A percentile compares a stretch with the other conserved stretches of the same genome.
These are phyloP conservation scores for Chrysoporthe austroafricana DNA, from an alignment of 2,329 filamentous ascomycete species.

Conservation along the genomic window DNA sequence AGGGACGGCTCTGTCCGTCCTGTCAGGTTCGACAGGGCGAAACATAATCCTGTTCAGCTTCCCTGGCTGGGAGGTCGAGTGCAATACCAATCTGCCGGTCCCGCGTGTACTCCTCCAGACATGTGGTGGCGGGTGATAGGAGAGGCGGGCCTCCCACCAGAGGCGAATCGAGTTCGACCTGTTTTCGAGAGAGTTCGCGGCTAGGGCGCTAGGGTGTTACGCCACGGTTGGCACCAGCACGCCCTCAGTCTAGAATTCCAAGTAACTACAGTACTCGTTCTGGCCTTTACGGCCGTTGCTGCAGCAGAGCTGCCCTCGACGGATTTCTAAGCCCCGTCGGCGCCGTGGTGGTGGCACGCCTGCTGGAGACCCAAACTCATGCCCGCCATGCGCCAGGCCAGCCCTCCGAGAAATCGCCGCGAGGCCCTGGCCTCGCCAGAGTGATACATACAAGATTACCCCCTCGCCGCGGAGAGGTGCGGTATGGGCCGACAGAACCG, in stretches of 20 bases:
- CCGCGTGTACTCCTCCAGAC: neutral
- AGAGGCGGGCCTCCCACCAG: neutral
- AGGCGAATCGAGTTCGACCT: neutral
- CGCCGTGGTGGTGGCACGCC: too few relatives aligned
- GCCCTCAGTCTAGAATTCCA: neutral
- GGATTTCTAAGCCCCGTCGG: neutral
- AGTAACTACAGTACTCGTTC: neutral
- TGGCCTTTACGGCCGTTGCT: neutral
- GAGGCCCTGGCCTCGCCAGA: neutral
- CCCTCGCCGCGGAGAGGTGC: neutral
- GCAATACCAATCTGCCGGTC: too few relatives aligned
- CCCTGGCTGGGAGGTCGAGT: too few relatives aligned
- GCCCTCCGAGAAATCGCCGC: neutral
- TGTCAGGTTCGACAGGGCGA: too few relatives aligned
- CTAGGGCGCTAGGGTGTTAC: constrained; percentile 3
- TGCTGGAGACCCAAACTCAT: too few relatives aligned
- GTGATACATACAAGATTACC: neutral
- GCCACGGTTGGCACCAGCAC: neutral
- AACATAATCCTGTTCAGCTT: too few relatives aligned
- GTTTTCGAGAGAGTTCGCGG: neutral
- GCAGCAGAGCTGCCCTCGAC: neutral
- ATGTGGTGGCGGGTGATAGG: constrained; percentile 6
- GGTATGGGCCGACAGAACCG: neutral
- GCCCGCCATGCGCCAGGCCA: too few relatives aligned
- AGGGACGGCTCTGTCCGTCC: too few relatives aligned